Conservation (phyloP, 1,139 yeast genomes). For the Candida pseudoviswanathii region DNA sequence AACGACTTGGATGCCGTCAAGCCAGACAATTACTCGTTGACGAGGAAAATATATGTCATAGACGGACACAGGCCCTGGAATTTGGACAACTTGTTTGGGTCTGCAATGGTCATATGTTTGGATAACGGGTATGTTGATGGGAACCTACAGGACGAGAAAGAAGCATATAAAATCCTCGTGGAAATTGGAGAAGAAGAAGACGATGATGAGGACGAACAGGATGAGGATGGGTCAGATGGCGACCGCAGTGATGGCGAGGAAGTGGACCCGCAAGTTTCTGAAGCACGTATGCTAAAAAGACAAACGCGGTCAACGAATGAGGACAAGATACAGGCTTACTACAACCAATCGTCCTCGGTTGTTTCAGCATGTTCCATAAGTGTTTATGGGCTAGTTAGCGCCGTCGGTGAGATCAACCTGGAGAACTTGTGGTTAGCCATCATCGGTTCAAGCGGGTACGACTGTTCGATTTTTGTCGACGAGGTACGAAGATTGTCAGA, state of each 20-base stretch:
- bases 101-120: conserved; percentile 75
- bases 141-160: conserved; percentile 51
- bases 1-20: conserved; percentile 5
- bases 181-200: conserved; percentile 33
- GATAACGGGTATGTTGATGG: conserved; percentile 82
- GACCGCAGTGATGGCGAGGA: conserved; percentile 24
- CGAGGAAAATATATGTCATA: conserved; percentile 63
- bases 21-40: conserved; percentile 6
- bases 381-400: conserved; percentile 75
- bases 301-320: conserved; percentile 49
- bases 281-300: conserved; percentile 32
- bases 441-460: conserved; percentile 60
- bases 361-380: conserved; percentile 77
- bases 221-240: conserved; percentile 22
- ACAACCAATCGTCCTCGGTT: conserved; percentile 79
- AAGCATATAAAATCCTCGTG: conserved; percentile 55
- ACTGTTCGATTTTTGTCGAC: conserved; percentile 33
- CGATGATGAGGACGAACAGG: conserved; percentile 24
- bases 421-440: conserved; percentile 85
- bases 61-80: conserved; percentile 98
- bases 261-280: conserved; percentile 35
- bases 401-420: conserved; percentile 61
- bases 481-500: conserved; percentile 81
- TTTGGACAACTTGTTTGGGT: conserved; percentile 86
- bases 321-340: conserved; percentile 69